A percentile compares a stretch with the other conserved stretches of the same genome.
These are phyloP conservation scores for Pleurozium schreberi DNA, from an alignment of 225 moss, liverwort and hornwort species.

Conservation along the genomic window DNA sequence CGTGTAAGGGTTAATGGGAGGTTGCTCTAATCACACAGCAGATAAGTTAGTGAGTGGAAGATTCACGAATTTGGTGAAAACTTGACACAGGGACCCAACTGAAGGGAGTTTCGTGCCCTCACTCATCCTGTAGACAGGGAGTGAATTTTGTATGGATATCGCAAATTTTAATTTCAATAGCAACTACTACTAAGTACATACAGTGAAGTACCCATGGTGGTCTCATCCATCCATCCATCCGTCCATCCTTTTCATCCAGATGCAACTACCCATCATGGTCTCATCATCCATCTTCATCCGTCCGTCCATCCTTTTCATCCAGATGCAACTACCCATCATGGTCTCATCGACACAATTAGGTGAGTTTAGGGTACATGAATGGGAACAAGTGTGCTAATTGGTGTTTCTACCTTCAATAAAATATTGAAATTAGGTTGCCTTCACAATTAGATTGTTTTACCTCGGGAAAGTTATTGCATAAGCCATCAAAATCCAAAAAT, in stretches of 20 bases:
- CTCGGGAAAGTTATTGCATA: no score
- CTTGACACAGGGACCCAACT: neutral
- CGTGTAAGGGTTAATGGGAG: no score
- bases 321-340: no score
- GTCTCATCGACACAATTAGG: no score
- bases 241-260: neutral
- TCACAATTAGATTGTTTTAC: no score
- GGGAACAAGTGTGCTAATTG: no score
- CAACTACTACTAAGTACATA: neutral
- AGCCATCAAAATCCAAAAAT: no score
- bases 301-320: slow-evolving; percentile 14
- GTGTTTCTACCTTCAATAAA: no score
- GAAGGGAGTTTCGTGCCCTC: neutral
- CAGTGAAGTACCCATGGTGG: neutral
- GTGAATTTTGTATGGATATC: neutral
- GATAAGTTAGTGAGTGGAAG: no score
- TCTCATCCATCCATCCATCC: neutral
- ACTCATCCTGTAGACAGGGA: neutral
- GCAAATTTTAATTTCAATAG: neutral
- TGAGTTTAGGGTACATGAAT: no score
- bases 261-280: neutral
- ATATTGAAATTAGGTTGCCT: no score
- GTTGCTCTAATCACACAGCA: no score
- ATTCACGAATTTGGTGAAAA: neutral
- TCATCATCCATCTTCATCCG: slow-evolving; percentile 8